phyloP scores from a whole-genome alignment of 2,329 filamentous ascomycete genomes.

The Fusarium illudens region DNA sequence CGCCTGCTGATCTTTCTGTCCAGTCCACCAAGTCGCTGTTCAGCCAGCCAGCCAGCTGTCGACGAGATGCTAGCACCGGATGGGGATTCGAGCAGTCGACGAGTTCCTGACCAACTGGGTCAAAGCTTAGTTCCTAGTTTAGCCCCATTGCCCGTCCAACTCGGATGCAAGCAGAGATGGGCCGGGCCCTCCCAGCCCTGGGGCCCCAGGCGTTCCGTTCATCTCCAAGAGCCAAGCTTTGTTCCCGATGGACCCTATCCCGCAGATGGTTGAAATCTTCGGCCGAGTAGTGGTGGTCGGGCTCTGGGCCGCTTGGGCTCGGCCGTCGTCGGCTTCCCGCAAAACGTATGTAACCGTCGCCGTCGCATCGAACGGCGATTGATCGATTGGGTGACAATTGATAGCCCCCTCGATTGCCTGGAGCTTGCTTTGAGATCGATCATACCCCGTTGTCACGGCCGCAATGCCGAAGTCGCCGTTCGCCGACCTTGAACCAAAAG shows the following conservation, averaged over 20 bases:
- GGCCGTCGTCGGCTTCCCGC: slow-evolving; percentile 26
- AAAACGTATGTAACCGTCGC: slow-evolving; percentile 11
- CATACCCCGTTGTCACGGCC: not conserved
- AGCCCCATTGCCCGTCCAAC: slow-evolving; percentile 6
- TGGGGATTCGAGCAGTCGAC: slow-evolving; percentile 7
- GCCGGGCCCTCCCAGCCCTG: slow-evolving; percentile 6
- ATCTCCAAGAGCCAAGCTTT: slow-evolving; percentile 12
- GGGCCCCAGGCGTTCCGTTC: slow-evolving; percentile 6
- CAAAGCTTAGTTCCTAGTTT: slow-evolving; percentile 27
- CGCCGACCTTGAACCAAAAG: not conserved
- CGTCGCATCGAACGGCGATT: not conserved
- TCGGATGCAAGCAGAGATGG: slow-evolving; percentile 2
- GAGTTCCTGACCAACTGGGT: slow-evolving; percentile 22
- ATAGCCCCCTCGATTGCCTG: not conserved
- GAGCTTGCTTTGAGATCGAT: slow-evolving; percentile 9
- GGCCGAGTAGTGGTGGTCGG: slow-evolving; percentile 26
- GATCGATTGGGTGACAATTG: not conserved
- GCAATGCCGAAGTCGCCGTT: slow-evolving; percentile 3
- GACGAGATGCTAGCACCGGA: slow-evolving; percentile 6
- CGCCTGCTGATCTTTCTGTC: slow-evolving; percentile 17
- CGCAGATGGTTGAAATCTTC: slow-evolving; percentile 14
- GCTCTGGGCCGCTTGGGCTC: slow-evolving; percentile 23
- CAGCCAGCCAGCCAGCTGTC: slow-evolving; percentile 5
- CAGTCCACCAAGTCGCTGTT: slow-evolving; percentile 1
- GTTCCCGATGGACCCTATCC: slow-evolving; percentile 11